A percentile compares a stretch with the other conserved stretches of the same genome.
phyloP scores from a whole-genome alignment of 495 filamentous ascomycete genomes.

The Lasiosphaeriaceae sp. region DNA sequence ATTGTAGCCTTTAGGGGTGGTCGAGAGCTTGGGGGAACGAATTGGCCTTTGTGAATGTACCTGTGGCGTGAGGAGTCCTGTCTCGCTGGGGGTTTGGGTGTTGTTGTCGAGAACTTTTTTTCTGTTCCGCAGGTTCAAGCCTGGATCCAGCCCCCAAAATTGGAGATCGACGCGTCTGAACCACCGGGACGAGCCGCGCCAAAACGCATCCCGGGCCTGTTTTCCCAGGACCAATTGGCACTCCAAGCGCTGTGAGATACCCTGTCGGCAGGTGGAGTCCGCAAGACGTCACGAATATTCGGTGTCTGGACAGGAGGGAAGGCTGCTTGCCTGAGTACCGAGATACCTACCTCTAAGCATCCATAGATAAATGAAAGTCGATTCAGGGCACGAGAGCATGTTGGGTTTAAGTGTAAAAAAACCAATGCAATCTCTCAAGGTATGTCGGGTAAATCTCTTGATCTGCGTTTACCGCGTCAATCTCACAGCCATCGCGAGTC shows the following conservation, averaged over 20 bases:
- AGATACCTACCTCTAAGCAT: too few species aligned
- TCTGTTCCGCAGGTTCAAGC: too few species aligned
- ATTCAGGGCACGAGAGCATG: too few species aligned
- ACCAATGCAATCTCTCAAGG: background rate
- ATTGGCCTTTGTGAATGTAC: background rate
- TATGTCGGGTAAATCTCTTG: constrained; percentile 1
- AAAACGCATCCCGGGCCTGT: background rate
- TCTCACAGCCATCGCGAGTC: background rate
- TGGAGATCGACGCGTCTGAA: too few species aligned
- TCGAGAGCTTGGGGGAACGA: background rate
- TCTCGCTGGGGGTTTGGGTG: background rate
- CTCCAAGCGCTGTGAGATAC: too few species aligned
- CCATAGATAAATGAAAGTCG: too few species aligned
- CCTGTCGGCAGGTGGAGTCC: too few species aligned
- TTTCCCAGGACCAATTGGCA: background rate
- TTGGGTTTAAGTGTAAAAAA: background rate
- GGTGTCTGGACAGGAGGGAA: too few species aligned
- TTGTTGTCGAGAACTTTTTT: too few species aligned
- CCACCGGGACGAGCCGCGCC: background rate
- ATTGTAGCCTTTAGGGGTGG: background rate
- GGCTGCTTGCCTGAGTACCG: too few species aligned
- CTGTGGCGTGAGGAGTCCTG: background rate
- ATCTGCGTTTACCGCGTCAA: background rate
- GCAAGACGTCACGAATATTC: too few species aligned
- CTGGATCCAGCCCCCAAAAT: too few species aligned